Evolutionary conservation across 495 filamentous ascomycete genomes (phyloP).

Genomic region (Pyrenopolyporus hunteri): DNA sequence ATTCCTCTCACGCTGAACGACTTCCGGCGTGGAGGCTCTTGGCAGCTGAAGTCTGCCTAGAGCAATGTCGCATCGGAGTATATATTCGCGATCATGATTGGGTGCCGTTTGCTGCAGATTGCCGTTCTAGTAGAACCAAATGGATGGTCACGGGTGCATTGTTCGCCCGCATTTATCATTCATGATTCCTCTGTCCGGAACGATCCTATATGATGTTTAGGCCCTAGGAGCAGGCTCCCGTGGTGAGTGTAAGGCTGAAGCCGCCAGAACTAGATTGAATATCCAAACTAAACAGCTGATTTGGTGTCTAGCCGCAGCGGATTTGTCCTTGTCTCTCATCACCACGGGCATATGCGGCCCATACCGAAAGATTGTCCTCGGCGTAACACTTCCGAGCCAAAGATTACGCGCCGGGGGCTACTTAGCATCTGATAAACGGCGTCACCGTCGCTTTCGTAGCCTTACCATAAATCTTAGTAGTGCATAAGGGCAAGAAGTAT

Average conservation of each 20-base stretch:
- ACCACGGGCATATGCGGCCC: too few species aligned
- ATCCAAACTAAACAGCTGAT: too few species aligned
- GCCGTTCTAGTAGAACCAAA: background rate
- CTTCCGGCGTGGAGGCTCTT: conserved; percentile 7
- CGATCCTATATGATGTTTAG: background rate
- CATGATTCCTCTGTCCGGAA: background rate
- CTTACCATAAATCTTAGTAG: too few species aligned
- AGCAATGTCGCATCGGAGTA: conserved; percentile 5
- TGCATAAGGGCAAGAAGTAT: too few species aligned
- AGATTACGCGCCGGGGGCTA: too few species aligned
- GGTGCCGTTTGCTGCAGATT: conserved; percentile 12
- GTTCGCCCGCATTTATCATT: background rate
- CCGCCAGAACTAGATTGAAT: too few species aligned
- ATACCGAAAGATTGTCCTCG: too few species aligned
- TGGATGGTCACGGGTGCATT: background rate
- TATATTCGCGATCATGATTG: conserved; percentile 14
- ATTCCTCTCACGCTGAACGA: background rate
- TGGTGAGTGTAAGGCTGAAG: background rate
- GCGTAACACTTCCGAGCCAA: too few species aligned
- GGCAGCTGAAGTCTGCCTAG: conserved; percentile 18
- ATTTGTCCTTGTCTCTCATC: too few species aligned
- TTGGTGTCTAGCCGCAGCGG: too few species aligned
- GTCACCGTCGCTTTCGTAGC: too few species aligned
- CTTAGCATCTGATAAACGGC: too few species aligned
- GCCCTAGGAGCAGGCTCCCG: background rate